Conservation (phyloP, 108 stramenopile genomes). For the Cylindrotheca closterium region DNA sequence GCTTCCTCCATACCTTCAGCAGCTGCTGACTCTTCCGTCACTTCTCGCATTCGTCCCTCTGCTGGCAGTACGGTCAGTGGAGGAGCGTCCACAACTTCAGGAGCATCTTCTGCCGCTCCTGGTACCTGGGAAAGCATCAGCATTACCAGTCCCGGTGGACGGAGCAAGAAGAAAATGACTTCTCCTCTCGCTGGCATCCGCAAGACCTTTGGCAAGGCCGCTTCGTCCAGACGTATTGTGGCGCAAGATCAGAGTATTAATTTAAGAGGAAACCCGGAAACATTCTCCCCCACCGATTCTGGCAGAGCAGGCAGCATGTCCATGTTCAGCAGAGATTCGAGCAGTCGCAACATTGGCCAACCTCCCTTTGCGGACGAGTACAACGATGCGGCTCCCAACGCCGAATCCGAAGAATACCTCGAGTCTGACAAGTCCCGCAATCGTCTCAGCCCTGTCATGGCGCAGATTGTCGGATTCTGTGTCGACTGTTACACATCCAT, state of each 20-base stretch:
- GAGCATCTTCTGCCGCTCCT: no score
- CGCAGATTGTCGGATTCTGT: neutral
- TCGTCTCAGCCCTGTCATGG: neutral
- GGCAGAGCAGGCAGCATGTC: slow-evolving; percentile 1
- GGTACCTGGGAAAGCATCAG: neutral
- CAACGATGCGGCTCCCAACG: slow-evolving; percentile 22
- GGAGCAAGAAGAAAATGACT: neutral
- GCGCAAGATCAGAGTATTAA: neutral
- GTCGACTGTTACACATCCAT: neutral
- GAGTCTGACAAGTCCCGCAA: slow-evolving; percentile 14
- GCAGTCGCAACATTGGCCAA: neutral
- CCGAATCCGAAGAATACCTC: slow-evolving; percentile 34
- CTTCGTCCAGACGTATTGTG: neutral
- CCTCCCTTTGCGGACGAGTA: slow-evolving; percentile 22
- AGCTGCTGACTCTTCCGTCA: no score
- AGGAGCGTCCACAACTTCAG: no score
- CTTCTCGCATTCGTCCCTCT: no score
- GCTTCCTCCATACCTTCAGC: no score
- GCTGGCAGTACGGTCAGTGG: no score
- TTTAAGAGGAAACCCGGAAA: neutral
- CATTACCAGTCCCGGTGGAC: neutral
- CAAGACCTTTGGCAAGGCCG: neutral
- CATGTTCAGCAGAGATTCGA: slow-evolving; percentile 5
- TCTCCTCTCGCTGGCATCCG: no score
- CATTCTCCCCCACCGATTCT: neutral